Conservation (phyloP, 371 early-diverging fungal genomes). For the Smittium culicis region DNA sequence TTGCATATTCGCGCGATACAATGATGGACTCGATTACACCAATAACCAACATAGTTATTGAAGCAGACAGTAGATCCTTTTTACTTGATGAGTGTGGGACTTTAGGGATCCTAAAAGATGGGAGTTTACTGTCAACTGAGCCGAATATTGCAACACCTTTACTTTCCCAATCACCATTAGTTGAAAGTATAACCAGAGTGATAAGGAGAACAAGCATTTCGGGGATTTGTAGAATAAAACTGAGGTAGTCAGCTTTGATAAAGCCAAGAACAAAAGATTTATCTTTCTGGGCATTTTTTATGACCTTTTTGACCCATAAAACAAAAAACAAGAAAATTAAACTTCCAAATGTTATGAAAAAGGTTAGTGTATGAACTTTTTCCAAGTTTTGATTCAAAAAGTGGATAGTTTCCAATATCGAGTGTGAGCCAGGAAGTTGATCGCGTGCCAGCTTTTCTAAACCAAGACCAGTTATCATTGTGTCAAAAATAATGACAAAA, state of each 20-base stretch:
- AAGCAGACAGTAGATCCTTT: constrained; percentile 45
- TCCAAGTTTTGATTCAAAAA: constrained; percentile 41
- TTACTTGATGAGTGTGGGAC: constrained; percentile 42
- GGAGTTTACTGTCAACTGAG: constrained; percentile 45
- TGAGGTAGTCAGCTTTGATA: constrained; percentile 11
- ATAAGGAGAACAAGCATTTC: constrained; percentile 76
- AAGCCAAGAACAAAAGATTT: constrained; percentile 18
- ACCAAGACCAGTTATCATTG: constrained; percentile 61
- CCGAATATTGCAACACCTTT: constrained; percentile 62
- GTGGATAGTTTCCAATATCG: constrained; percentile 54
- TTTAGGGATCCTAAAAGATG: constrained; percentile 42
- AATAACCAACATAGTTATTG: constrained; percentile 74
- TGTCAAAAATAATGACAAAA: constrained; percentile 72
- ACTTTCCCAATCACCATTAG: constrained; percentile 40
- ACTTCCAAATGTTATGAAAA: constrained; percentile 48
- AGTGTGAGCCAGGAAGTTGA: constrained; percentile 43
- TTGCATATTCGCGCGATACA: constrained; percentile 77
- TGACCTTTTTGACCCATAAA: constrained; percentile 17
- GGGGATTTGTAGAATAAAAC: constrained; percentile 58
- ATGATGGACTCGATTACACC: constrained; percentile 93
- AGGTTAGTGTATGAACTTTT: constrained; percentile 47
- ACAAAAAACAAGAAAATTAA: constrained; percentile 44
- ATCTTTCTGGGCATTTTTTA: background rate
- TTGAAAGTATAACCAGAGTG: constrained; percentile 45
- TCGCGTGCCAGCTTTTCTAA: constrained; percentile 35